These are phyloP conservation scores for Fusarium ramigenum DNA, from an alignment of 2,329 filamentous ascomycete genomes.

Conservation along the genomic window DNA sequence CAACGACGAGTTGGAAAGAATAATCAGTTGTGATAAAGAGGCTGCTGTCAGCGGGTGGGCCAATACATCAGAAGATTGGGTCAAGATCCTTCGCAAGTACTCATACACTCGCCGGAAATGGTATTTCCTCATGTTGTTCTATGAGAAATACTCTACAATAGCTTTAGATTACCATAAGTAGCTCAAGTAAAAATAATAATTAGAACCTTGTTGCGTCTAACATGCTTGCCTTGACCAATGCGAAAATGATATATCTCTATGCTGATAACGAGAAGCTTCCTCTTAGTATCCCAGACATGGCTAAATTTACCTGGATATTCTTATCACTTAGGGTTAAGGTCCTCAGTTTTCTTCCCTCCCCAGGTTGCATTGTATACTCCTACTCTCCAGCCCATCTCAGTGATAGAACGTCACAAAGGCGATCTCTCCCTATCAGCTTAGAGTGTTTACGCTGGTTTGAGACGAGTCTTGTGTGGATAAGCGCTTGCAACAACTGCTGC, in stretches of 20 bases:
- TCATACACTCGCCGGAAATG: neutral
- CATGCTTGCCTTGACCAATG: neutral
- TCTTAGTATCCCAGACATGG: no score
- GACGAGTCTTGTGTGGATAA: conserved; percentile 11
- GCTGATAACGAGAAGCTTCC: neutral
- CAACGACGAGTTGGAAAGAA: neutral
- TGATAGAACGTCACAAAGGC: rapidly evolving
- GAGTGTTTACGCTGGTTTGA: neutral
- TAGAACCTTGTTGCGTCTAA: no score
- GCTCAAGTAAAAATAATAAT: no score
- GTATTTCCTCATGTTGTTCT: neutral
- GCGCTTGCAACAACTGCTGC: conserved; percentile 27
- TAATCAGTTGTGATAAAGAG: no score
- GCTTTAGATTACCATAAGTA: rapidly evolving
- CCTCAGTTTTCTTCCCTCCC: no score
- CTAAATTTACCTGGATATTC: no score
- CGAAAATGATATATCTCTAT: neutral
- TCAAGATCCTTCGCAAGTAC: neutral
- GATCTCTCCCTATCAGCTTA: neutral
- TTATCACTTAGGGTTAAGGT: no score
- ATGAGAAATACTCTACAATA: rapidly evolving
- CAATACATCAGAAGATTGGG: neutral
- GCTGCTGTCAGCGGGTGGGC: rapidly evolving
- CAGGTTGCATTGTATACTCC: no score
- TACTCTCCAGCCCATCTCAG: neutral